Evolutionary conservation across 352 stramenopile genomes (phyloP), one percentile per base, ranked within the genome.

Genomic region (Globisporangium canariense): DNA sequence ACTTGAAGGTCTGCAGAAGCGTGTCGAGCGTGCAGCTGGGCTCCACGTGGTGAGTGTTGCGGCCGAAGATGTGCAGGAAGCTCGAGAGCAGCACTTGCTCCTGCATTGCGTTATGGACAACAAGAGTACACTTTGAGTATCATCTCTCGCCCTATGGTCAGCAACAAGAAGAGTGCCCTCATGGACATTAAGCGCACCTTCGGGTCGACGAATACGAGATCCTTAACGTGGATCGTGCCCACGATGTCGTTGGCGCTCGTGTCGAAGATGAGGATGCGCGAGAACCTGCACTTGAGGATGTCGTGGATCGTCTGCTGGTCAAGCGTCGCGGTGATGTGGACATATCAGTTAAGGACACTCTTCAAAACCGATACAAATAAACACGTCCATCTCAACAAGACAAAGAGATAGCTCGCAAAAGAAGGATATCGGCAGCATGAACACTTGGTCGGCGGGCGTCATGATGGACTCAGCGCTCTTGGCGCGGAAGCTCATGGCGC

Each of bases 181-280:
- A 22, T 90, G 41, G 84, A 65, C 30, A 97, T 36, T 36, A 4
- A 41, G 36, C 36, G 61, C 70, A 99, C 96, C 76, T 99, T 97
- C 11, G 97, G 96, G 73, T 99, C 97, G 18, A 99, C 83, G 54
- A 99, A 98, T 62, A 99, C 98, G 13, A 99, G 87, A 69, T 99
- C 97, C 68, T 99, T 99, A 53, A 98, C 94, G 71, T 99, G 94
- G 28, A 99, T 86, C n/a, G 98, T 81, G 18, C 97, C 97, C 54
- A 99, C 86, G 43, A 99, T 91, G 69, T 99, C 97, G 71, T 97
- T 89, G 38, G 83, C 61, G 47, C 77, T 86, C 34, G 75, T 45
- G 20, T 81, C 83, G 36, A 92, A 79, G 3, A 99, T 85, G 13
- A 98, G 97, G 62, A 99, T 98, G 46, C 97, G 86, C 46, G 82